Base-by-base conservation (phyloP, 352 stramenopile species). In the Peronospora farinosa region DNA sequence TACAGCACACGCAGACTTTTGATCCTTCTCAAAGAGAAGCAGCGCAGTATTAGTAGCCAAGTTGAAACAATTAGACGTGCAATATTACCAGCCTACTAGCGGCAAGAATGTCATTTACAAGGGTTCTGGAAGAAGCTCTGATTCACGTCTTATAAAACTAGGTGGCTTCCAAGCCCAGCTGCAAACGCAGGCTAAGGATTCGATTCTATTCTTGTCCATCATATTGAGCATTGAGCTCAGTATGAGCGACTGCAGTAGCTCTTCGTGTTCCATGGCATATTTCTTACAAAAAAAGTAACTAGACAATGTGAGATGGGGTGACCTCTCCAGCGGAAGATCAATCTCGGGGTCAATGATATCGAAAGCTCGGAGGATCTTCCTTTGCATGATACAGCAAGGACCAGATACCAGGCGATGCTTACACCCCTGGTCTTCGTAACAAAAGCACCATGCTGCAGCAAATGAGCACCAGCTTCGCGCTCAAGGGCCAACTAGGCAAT, bases 371-470 rank as follows among this genome's bases (percentile, higher is more conserved):
- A 58, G 0, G 82, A 74, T 40, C 81, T 70, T 0, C 90, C 92
- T 23, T 63, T 10, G 88, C 88, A 15, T 98, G 83, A 12, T 83
- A 3, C 19, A 21, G 65, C 16, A 99, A 63, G 33, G 88, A 72
- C 84, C 86, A 98, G 10, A 98, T 79, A 17, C 96, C 96, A 21
- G 96, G 96, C 1, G 96, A 95, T 0, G 95, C 95, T 49, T 98
- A 89, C 9, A 99, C 96, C 97, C 25, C 97, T 68, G 68, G 98
- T 99, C 57, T 98, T 96, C 97, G 99, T 99, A 13, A 99, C 97
- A 4, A 99, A 57, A 12, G 97, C 99, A 57, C 99, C 97, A 17
- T 79, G 84, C 39, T 90, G 71, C 31, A 88, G 46, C 25, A 65
- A 61, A 17, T 65, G 49, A 40, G 47, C 65, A 7, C 72, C 78